Evolutionary conservation across 1,284 basidiomycete genomes (phyloP).

Genomic region (Papiliotrema laurentii): DNA sequence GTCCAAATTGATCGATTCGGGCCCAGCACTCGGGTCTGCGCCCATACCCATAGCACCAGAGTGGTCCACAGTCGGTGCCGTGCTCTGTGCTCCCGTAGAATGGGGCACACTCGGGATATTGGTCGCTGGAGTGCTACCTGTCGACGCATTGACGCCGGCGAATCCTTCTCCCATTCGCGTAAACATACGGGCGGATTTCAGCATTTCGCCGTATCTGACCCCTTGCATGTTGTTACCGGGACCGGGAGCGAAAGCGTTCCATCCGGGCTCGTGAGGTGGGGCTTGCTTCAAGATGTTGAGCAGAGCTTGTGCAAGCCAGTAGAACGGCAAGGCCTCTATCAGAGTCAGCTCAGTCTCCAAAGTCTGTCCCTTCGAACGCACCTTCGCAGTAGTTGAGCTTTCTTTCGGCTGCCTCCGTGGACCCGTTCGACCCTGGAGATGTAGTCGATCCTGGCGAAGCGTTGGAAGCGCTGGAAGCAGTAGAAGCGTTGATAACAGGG

Average conservation of each 20-base stretch:
- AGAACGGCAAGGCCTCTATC: constrained; percentile 49
- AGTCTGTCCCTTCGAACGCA: constrained; percentile 7
- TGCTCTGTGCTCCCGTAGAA: neutral
- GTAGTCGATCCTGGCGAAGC: neutral
- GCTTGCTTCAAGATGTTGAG: constrained; percentile 36
- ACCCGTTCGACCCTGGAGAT: neutral
- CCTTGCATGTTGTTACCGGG: constrained; percentile 2
- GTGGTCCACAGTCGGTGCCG: neutral
- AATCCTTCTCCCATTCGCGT: constrained; percentile 40
- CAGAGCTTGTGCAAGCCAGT: constrained; percentile 48
- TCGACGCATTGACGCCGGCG: neutral
- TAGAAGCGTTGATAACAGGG: constrained; percentile 6
- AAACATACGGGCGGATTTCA: constrained; percentile 42
- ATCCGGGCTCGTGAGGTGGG: constrained; percentile 20
- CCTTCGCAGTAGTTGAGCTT: constrained; percentile 41
- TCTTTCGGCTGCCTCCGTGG: neutral
- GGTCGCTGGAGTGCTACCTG: neutral
- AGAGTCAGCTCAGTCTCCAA: constrained; percentile 10
- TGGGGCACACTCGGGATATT: neutral
- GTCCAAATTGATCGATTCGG: neutral
- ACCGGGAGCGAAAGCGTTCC: constrained; percentile 30
- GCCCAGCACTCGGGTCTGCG: neutral
- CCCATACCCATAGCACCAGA: neutral
- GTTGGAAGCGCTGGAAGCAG: neutral
- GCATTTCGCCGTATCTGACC: constrained; percentile 39